These are phyloP conservation scores for Raffaelea albimanens DNA, from an alignment of 2,329 filamentous ascomycete species.

Conservation along the genomic window DNA sequence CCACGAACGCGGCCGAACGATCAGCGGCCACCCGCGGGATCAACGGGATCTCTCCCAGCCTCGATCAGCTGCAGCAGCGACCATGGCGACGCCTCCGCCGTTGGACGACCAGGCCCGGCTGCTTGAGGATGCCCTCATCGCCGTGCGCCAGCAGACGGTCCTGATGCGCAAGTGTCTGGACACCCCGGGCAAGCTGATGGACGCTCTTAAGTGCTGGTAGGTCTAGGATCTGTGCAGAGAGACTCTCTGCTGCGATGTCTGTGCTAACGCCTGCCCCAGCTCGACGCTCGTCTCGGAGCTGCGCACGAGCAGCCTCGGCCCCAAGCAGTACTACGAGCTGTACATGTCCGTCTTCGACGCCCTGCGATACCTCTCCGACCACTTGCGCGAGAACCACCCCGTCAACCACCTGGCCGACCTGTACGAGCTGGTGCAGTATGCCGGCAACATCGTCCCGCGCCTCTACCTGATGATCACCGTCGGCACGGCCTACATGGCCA, in stretches of 20 bases:
- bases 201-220: constrained; percentile 97
- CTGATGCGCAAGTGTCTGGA: constrained; percentile 98
- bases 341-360: constrained; percentile 99
- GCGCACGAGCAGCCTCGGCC: constrained; percentile 91
- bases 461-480: constrained; percentile 99
- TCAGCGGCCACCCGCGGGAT: too few species aligned
- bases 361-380: constrained; percentile 88
- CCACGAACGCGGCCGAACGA: too few species aligned
- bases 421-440: constrained; percentile 92
- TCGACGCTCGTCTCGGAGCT: constrained; percentile 98
- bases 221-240: constrained; percentile 24
- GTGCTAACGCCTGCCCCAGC: constrained; percentile 35
- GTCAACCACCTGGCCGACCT: constrained; percentile 96
- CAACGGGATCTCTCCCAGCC: too few species aligned
- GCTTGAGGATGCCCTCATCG: constrained; percentile 91
- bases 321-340: constrained; percentile 98
- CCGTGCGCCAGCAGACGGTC: constrained; percentile 92
- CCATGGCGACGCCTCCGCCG: constrained; percentile 39
- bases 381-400: constrained; percentile 93
- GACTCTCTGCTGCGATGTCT: neutral
- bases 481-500: constrained; percentile 97
- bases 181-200: constrained; percentile 97
- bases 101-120: constrained; percentile 80
- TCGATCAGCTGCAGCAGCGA: neutral
- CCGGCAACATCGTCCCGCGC: constrained; percentile 92